These are phyloP conservation scores for Microbotryum violaceum DNA, from an alignment of 1,284 basidiomycete genomes.

Conservation along the genomic window DNA sequence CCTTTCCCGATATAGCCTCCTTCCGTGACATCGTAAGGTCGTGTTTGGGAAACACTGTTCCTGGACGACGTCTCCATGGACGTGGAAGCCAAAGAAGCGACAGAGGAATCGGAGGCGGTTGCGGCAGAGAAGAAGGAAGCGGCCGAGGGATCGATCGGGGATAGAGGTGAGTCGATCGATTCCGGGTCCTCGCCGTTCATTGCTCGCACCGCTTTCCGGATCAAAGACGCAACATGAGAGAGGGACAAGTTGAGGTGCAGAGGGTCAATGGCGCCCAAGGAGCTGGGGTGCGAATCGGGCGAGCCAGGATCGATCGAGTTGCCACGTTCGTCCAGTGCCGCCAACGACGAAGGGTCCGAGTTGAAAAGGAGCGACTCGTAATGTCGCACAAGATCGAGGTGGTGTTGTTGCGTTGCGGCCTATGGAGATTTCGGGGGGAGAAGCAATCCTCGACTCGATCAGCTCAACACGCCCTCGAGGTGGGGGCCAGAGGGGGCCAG, in stretches of 20 bases:
- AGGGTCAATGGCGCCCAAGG: constrained; percentile 41
- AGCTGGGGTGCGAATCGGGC: constrained; percentile 6
- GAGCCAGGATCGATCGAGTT: constrained; percentile 52
- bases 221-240: constrained; percentile 59
- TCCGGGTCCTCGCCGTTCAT: constrained; percentile 58
- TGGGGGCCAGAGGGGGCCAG: background rate
- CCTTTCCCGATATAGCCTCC: constrained; percentile 29
- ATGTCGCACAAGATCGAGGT: constrained; percentile 77
- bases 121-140: constrained; percentile 3
- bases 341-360: constrained; percentile 53
- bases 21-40: constrained; percentile 3
- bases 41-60: background rate
- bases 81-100: constrained; percentile 11
- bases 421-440: constrained; percentile 39
- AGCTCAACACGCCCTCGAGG: background rate
- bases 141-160: constrained; percentile 5
- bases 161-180: constrained; percentile 19
- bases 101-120: background rate
- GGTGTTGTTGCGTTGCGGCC: constrained; percentile 86
- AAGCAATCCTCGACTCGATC: background rate
- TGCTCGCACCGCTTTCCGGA: constrained; percentile 64
- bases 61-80: background rate
- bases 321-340: constrained; percentile 44
- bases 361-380: constrained; percentile 78
- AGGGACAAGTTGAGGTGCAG: constrained; percentile 53